Conservation (phyloP, 495 filamentous ascomycete genomes). For the Aspergillus sclerotioniger region DNA sequence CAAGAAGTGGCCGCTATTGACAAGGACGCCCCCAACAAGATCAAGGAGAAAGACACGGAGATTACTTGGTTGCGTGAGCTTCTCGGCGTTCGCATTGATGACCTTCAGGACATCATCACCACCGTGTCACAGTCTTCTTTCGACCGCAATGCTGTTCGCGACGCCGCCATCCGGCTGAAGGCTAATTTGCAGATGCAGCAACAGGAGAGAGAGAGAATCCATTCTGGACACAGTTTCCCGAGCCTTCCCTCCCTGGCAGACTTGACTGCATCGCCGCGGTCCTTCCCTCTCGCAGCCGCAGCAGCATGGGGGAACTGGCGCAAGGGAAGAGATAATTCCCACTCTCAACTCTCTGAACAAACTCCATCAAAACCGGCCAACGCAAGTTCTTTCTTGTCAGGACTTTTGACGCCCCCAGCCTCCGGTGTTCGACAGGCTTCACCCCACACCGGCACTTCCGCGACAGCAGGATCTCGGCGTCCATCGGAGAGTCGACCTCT, state of each 20-base stretch:
- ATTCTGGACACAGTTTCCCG: slow-evolving; percentile 46
- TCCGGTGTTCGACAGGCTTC: slow-evolving; percentile 62
- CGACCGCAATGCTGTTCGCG: slow-evolving; percentile 72
- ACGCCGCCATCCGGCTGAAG: slow-evolving; percentile 88
- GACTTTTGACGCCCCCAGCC: slow-evolving; percentile 79
- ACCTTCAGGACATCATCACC: slow-evolving; percentile 87
- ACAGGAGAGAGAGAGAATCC: slow-evolving; percentile 79
- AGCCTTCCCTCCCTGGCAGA: slow-evolving; percentile 57
- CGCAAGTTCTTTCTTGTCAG: slow-evolving; percentile 58
- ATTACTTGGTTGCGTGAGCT: slow-evolving; percentile 94
- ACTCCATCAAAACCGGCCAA: slow-evolving; percentile 63
- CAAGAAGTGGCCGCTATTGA: slow-evolving; percentile 64
- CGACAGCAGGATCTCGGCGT: slow-evolving; percentile 45
- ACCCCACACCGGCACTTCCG: slow-evolving; percentile 34
- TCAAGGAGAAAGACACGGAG: slow-evolving; percentile 88
- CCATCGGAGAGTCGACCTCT: slow-evolving; percentile 40
- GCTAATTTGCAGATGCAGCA: slow-evolving; percentile 97
- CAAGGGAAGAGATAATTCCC: slow-evolving; percentile 52
- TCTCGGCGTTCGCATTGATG: slow-evolving; percentile 82
- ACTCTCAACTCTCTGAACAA: slow-evolving; percentile 49
- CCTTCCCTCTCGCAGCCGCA: slow-evolving; percentile 76
- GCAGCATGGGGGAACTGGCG: slow-evolving; percentile 86
- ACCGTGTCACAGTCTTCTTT: slow-evolving; percentile 70
- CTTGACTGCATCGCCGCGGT: slow-evolving; percentile 72
- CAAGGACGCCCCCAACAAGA: slow-evolving; percentile 70